These are phyloP conservation scores for Coprinopsis sp. DNA, from an alignment of 768 basidiomycete species.

Conservation along the genomic window DNA sequence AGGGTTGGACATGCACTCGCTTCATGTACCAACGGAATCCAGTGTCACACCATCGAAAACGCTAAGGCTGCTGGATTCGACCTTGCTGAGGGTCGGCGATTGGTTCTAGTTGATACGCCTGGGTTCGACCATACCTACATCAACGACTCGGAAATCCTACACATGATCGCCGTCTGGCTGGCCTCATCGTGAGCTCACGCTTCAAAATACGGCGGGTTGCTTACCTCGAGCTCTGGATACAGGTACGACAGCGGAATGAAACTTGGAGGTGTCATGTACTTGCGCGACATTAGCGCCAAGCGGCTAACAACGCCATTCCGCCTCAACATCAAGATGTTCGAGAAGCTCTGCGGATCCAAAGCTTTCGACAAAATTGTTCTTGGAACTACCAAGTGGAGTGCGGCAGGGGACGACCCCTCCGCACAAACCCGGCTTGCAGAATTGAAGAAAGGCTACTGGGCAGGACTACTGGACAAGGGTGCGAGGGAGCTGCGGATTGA, in stretches of 20 bases:
- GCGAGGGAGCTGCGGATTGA: not conserved
- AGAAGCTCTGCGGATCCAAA: not conserved
- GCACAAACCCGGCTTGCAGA: not conserved
- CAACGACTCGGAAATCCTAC: slow-evolving; percentile 2
- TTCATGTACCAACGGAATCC: not conserved
- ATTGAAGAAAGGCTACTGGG: not conserved
- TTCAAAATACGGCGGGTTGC: no score
- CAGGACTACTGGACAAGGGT: not conserved
- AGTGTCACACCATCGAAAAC: not conserved
- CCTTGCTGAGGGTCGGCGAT: not conserved
- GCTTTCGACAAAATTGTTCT: not conserved
- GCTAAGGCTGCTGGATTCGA: no score
- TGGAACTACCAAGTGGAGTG: not conserved
- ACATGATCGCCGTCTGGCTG: not conserved
- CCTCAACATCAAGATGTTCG: slow-evolving; percentile 1
- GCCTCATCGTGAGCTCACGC: not conserved
- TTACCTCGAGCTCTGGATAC: not conserved
- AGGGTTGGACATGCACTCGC: not conserved
- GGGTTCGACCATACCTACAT: slow-evolving; percentile 5
- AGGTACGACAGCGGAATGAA: not conserved
- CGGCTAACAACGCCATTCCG: not conserved
- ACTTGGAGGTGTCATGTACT: not conserved
- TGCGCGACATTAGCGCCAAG: slow-evolving; percentile 1
- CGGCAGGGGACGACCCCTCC: not conserved
- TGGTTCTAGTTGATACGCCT: not conserved